Evolutionary conservation across 768 basidiomycete genomes (phyloP), one percentile per base, ranked within the genome.

Genomic region (Calocybe gangraenosa): DNA sequence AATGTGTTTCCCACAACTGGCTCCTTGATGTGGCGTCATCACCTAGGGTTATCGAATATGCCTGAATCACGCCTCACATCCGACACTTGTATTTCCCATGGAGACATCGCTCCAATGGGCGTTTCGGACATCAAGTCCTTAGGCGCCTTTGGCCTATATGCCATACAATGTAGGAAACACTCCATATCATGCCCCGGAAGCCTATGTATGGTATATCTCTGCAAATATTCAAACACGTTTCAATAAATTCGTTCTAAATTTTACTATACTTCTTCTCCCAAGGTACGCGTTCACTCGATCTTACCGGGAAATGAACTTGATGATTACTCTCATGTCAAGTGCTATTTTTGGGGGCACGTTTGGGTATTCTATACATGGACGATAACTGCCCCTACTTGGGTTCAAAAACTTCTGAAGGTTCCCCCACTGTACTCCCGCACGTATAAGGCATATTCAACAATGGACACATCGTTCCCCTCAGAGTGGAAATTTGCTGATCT

Each of bases 401-500:
- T 42, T 58, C 2, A 34, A 44, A 18, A 40, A 54, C 33, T 66
- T 62, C 40, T 38, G 49, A n/a, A 17, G 8, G 41, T 18, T 50
- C 49, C 2, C 37, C 44, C 7, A 50, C 49, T 3, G 21, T 44
- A 8, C 25, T 50, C 25, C 49, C 46, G 17, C 49, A 44, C 37
- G 35, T 42, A 3, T 36, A 56, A 45, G 67, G 10, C 37, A 37
- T 2, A 58, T 57, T 35, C 34, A 35, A 40, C 7, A 51, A 59
- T 6, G 58, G 43, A 31, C 17, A 46, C 11, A 38, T 65, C 22
- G 52, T 55, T 3, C 34, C 40, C 1, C 19, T 60, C 14, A n/a
- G n/a, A n/a, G n/a, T n/a, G n/a, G n/a, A n/a, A n/a, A n/a, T 66
- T 68, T 39, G 55, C 52, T 25, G 7, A 54, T 18, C 49, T 68